A percentile compares a stretch with the other conserved stretches of the same genome.
Conservation (phyloP, 169 alveolate genomes). For the Plasmodium berghei region DNA sequence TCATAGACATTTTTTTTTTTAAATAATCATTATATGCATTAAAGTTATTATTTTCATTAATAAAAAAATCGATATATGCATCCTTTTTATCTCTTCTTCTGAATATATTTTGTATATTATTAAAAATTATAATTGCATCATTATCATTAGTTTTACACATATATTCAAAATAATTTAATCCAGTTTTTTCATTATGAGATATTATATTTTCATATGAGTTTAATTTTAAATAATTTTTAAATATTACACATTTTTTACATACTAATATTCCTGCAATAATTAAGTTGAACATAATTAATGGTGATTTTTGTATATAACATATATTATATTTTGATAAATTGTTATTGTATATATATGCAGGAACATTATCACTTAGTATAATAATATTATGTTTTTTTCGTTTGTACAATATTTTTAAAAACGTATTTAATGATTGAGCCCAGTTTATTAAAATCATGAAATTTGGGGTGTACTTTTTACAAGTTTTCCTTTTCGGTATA, state of each 20-base stretch:
- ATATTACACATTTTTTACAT: conserved; percentile 63
- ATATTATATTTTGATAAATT: conserved; percentile 39
- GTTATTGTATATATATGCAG: conserved; percentile 66
- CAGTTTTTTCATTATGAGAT: conserved; percentile 52
- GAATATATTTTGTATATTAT: conserved; percentile 68
- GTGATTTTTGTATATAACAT: conserved; percentile 75
- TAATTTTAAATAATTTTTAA: conserved; percentile 71
- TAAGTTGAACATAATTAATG: conserved; percentile 31
- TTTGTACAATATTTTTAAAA: conserved; percentile 34
- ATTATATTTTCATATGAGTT: conserved; percentile 58
- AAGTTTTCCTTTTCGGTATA: no score
- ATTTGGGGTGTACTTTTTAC: not conserved
- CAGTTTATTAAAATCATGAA: conserved; percentile 51
- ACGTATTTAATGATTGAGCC: conserved; percentile 69
- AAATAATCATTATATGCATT: conserved; percentile 37
- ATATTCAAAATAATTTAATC: conserved; percentile 57
- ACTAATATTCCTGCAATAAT: conserved; percentile 50
- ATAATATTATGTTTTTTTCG: conserved; percentile 44
- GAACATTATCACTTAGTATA: conserved; percentile 70
- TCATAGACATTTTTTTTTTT: conserved; percentile 12
- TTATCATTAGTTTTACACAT: conserved; percentile 72
- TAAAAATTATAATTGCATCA: conserved; percentile 47
- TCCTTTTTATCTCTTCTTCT: conserved; percentile 37
- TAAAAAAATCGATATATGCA: conserved; percentile 6
- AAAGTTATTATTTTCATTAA: not conserved